These are phyloP conservation scores for Linnemannia schmuckeri DNA, from an alignment of 192 early-diverging fungal genomes.

Conservation along the genomic window DNA sequence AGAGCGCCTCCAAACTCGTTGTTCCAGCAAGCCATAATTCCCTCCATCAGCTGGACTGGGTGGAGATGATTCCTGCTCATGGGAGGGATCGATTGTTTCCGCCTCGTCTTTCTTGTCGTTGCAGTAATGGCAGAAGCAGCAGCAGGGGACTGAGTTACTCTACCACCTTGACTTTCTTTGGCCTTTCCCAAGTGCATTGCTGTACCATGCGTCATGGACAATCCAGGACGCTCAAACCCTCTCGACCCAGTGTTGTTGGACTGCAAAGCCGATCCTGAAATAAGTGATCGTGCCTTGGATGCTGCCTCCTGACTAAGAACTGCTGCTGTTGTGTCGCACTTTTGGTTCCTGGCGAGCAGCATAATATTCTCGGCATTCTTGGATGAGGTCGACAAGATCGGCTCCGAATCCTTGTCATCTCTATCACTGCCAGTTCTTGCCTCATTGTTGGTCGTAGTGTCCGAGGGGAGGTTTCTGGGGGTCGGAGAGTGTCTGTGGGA, in stretches of 20 bases:
- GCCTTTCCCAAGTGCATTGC: neutral
- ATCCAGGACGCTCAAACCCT: neutral
- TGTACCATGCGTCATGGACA: neutral
- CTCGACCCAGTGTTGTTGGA: neutral
- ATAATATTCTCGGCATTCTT: conserved; percentile 35
- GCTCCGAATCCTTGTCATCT: conserved; percentile 11
- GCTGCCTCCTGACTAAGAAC: neutral
- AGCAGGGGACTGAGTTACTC: neutral
- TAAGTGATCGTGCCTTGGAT: conserved; percentile 11
- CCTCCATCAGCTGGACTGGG: conserved; percentile 27
- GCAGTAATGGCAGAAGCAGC: neutral
- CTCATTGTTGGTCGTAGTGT: neutral
- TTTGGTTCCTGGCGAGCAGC: conserved; percentile 29
- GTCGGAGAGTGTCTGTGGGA: neutral
- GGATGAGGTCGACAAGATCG: conserved; percentile 27
- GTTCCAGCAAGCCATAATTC: conserved; percentile 55
- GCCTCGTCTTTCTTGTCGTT: neutral
- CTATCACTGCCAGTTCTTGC: neutral
- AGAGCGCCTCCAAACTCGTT: conserved; percentile 55
- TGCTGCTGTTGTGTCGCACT: neutral
- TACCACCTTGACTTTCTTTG: neutral
- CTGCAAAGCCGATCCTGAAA: conserved; percentile 5
- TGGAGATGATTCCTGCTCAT: conserved; percentile 50
- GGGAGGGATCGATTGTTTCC: conserved; percentile 19
- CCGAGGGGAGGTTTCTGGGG: neutral